Conservation (phyloP, 2,329 filamentous ascomycete genomes). For the Pestalotiopsis sp. region DNA sequence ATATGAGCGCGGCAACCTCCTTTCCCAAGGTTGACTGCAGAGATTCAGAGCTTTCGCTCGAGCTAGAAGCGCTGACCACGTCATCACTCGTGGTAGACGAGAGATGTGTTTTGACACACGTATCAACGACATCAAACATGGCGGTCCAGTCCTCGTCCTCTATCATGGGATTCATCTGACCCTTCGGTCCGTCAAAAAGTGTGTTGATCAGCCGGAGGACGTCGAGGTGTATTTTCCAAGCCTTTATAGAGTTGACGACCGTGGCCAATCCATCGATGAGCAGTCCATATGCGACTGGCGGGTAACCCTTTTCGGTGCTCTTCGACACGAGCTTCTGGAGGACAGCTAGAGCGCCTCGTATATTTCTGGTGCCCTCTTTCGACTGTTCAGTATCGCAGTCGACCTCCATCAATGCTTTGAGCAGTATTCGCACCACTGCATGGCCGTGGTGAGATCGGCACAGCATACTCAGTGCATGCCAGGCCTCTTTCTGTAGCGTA, state of each 20-base stretch:
- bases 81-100: conserved; percentile 23
- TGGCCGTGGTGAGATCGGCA: conserved; percentile 76
- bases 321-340: conserved; percentile 66
- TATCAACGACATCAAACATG: conserved; percentile 60
- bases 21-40: conserved; percentile 42
- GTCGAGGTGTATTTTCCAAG: conserved; percentile 47
- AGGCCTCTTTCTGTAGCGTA: conserved; percentile 63
- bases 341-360: conserved; percentile 65
- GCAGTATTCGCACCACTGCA: conserved; percentile 65
- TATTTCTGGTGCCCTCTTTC: conserved; percentile 56
- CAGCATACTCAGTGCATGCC: conserved; percentile 71
- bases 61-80: conserved; percentile 21
- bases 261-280: conserved; percentile 60
- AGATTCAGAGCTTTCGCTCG: conserved; percentile 32
- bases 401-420: conserved; percentile 61
- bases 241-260: conserved; percentile 46
- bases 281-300: conserved; percentile 59
- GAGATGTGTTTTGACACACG: conserved; percentile 48
- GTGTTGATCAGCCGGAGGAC: conserved; percentile 57
- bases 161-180: conserved; percentile 57
- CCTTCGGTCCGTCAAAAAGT: conserved; percentile 55
- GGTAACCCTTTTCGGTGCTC: conserved; percentile 61
- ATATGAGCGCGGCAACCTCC: conserved; percentile 48
- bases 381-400: conserved; percentile 46
- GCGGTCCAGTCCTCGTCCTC: conserved; percentile 68